Conservation (phyloP, 768 basidiomycete species). For the Kwoniella botswanensis region DNA sequence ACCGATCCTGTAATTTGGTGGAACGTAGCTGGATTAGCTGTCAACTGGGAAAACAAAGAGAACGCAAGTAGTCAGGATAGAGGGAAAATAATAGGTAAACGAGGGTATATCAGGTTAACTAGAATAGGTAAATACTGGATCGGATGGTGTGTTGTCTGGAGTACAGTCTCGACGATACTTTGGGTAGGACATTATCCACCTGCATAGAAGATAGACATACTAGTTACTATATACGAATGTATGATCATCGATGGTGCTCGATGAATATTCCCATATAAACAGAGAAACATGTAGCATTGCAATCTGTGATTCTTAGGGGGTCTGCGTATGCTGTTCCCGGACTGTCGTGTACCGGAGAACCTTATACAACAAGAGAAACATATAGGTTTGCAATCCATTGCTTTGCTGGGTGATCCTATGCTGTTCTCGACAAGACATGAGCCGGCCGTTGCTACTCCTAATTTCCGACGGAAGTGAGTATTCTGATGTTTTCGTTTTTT, state of each 20-base stretch:
- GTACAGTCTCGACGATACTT: conserved; percentile 68
- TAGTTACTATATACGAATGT: too few species aligned
- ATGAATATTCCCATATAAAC: background rate
- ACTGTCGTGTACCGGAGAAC: background rate
- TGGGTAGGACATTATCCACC: conserved; percentile 90
- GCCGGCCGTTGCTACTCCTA: background rate
- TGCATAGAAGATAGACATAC: conserved; percentile 62
- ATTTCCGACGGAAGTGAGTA: background rate
- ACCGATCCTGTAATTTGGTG: conserved; percentile 83
- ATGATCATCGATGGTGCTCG: too few species aligned
- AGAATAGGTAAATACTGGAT: conserved; percentile 69
- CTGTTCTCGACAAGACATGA: background rate
- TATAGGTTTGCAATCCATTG: background rate
- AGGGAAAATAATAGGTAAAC: conserved; percentile 1
- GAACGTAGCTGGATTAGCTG: conserved; percentile 74
- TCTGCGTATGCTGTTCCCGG: background rate
- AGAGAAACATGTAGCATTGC: background rate
- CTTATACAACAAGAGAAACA: background rate
- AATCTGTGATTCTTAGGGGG: background rate
- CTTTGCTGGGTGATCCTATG: background rate
- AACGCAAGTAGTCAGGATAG: background rate
- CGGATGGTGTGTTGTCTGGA: conserved; percentile 79
- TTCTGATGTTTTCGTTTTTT: background rate
- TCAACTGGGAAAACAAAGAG: conserved; percentile 37
- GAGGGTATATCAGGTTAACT: conserved; percentile 19